phyloP scores from a whole-genome alignment of 2,329 filamentous ascomycete genomes.

The Paramyrothecium sp. region DNA sequence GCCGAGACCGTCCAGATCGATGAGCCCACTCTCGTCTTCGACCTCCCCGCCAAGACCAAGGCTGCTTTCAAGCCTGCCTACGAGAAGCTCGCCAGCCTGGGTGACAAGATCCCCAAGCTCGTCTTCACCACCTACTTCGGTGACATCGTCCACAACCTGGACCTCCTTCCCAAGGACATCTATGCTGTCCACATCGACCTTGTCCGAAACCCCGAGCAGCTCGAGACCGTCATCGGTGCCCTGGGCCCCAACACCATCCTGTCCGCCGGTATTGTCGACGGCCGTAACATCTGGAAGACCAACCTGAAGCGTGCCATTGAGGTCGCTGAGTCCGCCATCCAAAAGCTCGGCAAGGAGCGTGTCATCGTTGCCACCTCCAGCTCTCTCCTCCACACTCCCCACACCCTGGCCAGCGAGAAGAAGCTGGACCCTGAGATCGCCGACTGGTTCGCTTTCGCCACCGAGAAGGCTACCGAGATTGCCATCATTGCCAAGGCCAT shows the following conservation, averaged over 20 bases:
- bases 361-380: constrained; percentile 96
- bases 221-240: constrained; percentile 77
- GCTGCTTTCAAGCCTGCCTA: constrained; percentile 97
- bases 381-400: constrained; percentile 96
- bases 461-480: constrained; percentile 90
- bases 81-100: constrained; percentile 77
- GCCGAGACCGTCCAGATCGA: constrained; percentile 97
- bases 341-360: constrained; percentile 95
- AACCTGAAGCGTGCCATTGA: constrained; percentile 96
- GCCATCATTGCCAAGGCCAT: constrained; percentile 95
- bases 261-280: constrained; percentile 95
- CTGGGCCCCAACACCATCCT: constrained; percentile 87
- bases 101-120: constrained; percentile 80
- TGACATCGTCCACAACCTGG: constrained; percentile 98
- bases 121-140: constrained; percentile 98
- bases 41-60: constrained; percentile 87
- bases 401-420: constrained; percentile 98
- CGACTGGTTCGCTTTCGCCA: constrained; percentile 98
- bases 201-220: constrained; percentile 97
- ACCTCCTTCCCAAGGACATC: constrained; percentile 76
- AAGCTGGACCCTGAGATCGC: constrained; percentile 90
- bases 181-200: constrained; percentile 92
- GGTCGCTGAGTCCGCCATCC: constrained; percentile 82
- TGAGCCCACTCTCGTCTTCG: constrained; percentile 94
- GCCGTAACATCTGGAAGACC: constrained; percentile 99